Base-by-base conservation (phyloP, 345 rosid species). In the Barbarea vulgaris region DNA sequence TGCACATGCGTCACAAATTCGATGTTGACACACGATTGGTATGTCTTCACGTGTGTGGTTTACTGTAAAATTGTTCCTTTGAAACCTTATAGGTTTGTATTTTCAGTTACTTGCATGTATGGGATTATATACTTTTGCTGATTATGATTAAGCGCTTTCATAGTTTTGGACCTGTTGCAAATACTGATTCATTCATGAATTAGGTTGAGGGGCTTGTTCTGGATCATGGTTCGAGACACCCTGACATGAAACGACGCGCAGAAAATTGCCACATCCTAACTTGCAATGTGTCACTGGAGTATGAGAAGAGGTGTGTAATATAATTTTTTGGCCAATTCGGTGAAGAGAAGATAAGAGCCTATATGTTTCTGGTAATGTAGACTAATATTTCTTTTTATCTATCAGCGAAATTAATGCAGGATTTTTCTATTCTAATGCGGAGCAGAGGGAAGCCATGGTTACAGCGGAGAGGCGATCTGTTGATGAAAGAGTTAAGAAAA, bases 1-100 rank as follows among this genome's bases (percentile, higher is more conserved):
- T 96, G 98, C 98, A 96, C 89, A 96, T 96, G 99, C 94, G 97
- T 36, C 98, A 96, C 73, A 96, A 93, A 81, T 96, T 96, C 80
- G 99, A 93, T 67, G 94, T 88, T 2, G 98, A 96, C 80, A 96
- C 99, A 21, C 83, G 91, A 50, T 81, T 96, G 89, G 99, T 91
- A 85, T 63, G 86, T 54, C 15, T 31, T 73, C 27, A 36, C 6
- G 6, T 48, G 2, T n/a, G 48, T 8, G 19, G 27, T 25, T 42
- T 44, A 33, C 5, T 41, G 0, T 41, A 51, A 24, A 19, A 42
- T 42, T 59, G 11, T 72, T 51, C 31, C n/a, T 31, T 30, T 1
- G 3, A 17, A 28, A 41, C 19, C 42, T 48, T 28, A 1, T 57
- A 57, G 41, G 31, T 70, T 42, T 57, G 30, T 18, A 24, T 39